Percentiles rank a stretch among this genome's conserved stretches.
Conservation (phyloP, 140 eudicot species). For the Bidens hawaiensis region DNA sequence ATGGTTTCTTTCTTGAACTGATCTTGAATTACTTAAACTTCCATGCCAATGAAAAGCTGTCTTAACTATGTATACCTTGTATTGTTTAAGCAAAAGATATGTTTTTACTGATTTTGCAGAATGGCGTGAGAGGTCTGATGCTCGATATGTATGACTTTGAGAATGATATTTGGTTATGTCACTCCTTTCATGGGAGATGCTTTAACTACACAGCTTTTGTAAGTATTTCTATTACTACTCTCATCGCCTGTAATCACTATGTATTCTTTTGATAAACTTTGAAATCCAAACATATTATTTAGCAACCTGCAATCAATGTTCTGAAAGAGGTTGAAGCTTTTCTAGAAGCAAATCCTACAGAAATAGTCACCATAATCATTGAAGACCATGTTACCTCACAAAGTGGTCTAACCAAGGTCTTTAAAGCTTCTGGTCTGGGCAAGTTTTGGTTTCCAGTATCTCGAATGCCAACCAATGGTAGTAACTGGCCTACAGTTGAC, state of each 20-base stretch:
- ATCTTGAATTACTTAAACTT: neutral
- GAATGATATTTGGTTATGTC: constrained; percentile 91
- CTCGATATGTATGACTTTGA: constrained; percentile 94
- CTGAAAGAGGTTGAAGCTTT: constrained; percentile 67
- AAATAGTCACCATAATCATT: constrained; percentile 75
- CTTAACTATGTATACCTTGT: neutral
- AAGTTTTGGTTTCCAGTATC: constrained; percentile 87
- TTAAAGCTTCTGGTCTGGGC: constrained; percentile 74
- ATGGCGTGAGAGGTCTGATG: constrained; percentile 94
- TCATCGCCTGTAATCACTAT: neutral
- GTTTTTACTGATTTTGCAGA: constrained; percentile 50
- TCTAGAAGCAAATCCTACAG: constrained; percentile 73
- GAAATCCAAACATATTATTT: constrained; percentile 4
- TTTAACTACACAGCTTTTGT: constrained; percentile 92
- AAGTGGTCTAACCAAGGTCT: constrained; percentile 72
- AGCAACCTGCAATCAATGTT: constrained; percentile 84
- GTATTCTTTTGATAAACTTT: neutral
- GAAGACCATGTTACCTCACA: constrained; percentile 89
- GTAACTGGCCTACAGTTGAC: constrained; percentile 87
- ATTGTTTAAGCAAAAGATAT: constrained; percentile 14
- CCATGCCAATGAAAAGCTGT: neutral
- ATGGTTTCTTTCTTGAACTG: neutral
- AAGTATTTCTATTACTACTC: constrained; percentile 33
- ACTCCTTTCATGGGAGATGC: constrained; percentile 87
- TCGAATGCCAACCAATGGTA: constrained; percentile 87